Evolutionary conservation across 331 rosid species (phyloP), one percentile per base, ranked within the genome.

Genomic region (Phaseolus coccineus): DNA sequence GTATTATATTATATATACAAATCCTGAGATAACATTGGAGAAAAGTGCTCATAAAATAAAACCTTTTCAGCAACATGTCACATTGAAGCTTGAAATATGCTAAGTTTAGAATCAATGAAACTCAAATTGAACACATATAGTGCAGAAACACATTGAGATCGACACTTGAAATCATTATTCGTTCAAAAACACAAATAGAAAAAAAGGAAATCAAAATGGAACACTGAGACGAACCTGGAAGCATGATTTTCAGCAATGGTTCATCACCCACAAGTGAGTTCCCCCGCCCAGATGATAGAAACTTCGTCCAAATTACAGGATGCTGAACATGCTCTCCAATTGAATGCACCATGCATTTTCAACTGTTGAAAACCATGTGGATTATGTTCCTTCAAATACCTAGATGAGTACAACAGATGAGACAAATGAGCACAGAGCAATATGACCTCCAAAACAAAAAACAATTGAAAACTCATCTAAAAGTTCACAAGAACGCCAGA

Each of bases 321-420:
- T 65, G 16, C 3, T 2, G 13, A 37, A 19, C 71, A 39, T 39
- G 31, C 9, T 22, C 31, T 22, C 52, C 28, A 66, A 10, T 39
- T 9, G 9, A 40, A 19, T 28, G 1, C 8, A 19, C 2, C 0
- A 64, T n/a, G 10, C 16, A 19, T 2, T 40, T 66, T 22, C 33
- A 9, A 40, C 9, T 1, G 51, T 39, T 39, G 97, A 48, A 97
- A 95, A 70, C 94, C 97, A 78, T 84, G 97, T 22, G 97, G 96
- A 70, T 84, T 92, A 61, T 92, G 91, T 75, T 92, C 97, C 84
- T 74, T 92, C 90, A 87, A 78, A 82, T 91, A 94, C 77, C 96
- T 91, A 19, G 22, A 19, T 19, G 22, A 19, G 22, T 19, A 19
- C 22, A 19, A 19, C 37, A 7, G 62, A 70, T 47, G 73, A 22